A percentile compares a stretch with the other conserved stretches of the same genome.
phyloP scores from a whole-genome alignment of 768 basidiomycete genomes.

The Naganishia randhawae region DNA sequence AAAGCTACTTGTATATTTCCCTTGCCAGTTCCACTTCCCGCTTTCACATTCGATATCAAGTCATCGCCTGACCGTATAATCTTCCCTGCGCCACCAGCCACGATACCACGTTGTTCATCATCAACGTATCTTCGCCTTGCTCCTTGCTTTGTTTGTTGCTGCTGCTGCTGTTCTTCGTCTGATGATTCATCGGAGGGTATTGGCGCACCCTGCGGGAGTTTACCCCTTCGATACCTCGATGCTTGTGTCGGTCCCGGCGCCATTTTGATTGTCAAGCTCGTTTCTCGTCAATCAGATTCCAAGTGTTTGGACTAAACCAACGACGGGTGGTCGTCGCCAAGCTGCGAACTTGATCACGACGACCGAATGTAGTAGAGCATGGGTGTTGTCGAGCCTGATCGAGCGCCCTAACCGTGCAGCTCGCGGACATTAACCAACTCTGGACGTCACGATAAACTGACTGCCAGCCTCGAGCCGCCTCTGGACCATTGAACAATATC shows the following conservation, averaged over 20 bases:
- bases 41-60: constrained; percentile 1
- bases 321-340: no score
- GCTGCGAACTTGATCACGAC: no score
- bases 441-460: no score
- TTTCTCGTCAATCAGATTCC: no score
- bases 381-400: no score
- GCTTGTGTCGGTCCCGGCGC: constrained; percentile 15
- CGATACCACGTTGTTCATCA: constrained; percentile 21
- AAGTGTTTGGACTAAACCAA: no score
- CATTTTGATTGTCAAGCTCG: not conserved
- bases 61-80: constrained; percentile 29
- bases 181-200: constrained; percentile 37
- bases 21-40: constrained; percentile 18
- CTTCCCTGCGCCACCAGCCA: constrained; percentile 48
- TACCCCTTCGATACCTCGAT: constrained; percentile 27
- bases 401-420: no score
- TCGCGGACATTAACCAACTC: no score
- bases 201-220: constrained; percentile 27
- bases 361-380: no score
- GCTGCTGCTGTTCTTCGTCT: constrained; percentile 32
- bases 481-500: no score
- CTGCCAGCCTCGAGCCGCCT: no score
- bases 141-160: constrained; percentile 16
- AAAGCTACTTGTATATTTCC: constrained; percentile 41
- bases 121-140: constrained; percentile 29